phyloP scores from a whole-genome alignment of 2,329 filamentous ascomycete species.

The Phyllosticta ampelicida region DNA sequence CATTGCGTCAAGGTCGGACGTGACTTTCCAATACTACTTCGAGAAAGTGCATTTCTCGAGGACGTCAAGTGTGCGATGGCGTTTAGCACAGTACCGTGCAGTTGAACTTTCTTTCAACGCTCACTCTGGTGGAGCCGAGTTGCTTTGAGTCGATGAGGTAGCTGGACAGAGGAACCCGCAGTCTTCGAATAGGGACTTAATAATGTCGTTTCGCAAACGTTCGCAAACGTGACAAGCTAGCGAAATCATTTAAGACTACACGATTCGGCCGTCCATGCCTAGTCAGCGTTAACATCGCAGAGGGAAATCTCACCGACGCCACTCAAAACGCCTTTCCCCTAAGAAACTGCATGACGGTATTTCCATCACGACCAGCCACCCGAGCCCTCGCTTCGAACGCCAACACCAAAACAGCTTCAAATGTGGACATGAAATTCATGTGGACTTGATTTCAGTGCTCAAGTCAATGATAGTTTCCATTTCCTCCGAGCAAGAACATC shows the following conservation, averaged over 20 bases:
- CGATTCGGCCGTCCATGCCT: neutral
- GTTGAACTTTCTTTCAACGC: no score
- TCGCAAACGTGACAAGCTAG: neutral
- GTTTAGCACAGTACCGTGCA: no score
- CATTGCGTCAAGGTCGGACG: no score
- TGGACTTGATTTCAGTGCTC: neutral
- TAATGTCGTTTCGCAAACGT: no score
- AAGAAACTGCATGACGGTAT: neutral
- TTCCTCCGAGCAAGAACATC: conserved; percentile 9
- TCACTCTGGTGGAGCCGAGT: no score
- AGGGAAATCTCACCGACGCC: neutral
- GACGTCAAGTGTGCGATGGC: no score
- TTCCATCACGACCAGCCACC: neutral
- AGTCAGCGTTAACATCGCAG: neutral
- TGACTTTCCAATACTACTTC: no score
- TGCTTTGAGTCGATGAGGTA: no score
- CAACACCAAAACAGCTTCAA: neutral
- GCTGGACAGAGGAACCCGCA: no score
- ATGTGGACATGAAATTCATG: neutral
- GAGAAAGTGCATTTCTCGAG: no score
- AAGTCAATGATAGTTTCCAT: conserved; percentile 8
- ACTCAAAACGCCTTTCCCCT: neutral
- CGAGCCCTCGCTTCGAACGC: neutral
- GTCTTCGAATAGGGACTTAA: no score
- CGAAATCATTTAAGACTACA: neutral